Evolutionary conservation across 1,284 basidiomycete species (phyloP).

Genomic region (Heterobasidion occidentale): DNA sequence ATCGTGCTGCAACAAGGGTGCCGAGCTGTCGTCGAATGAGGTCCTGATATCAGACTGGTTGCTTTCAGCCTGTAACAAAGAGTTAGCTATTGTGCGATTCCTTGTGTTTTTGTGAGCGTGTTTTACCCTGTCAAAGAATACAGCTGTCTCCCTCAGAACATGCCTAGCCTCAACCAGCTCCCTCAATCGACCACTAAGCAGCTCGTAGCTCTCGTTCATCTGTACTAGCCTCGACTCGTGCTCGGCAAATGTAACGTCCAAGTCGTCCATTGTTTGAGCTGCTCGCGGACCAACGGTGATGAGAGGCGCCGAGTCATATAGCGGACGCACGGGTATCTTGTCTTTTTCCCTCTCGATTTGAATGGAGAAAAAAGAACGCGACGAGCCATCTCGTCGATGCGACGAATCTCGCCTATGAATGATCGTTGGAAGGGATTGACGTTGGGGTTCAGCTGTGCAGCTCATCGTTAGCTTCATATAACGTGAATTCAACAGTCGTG

Average conservation of each 20-base stretch:
- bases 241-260: too few species aligned
- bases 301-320: constrained; percentile 28
- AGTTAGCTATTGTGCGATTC: not conserved
- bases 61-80: constrained; percentile 58
- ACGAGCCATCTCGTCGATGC: constrained; percentile 93
- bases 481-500: constrained; percentile 1
- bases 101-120: constrained; percentile 1
- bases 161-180: too few species aligned
- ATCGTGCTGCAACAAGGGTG: constrained; percentile 87
- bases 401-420: constrained; percentile 92
- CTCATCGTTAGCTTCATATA: not conserved
- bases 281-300: too few species aligned
- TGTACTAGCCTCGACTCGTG: too few species aligned
- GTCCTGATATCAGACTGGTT: constrained; percentile 75
- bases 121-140: constrained; percentile 86
- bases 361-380: constrained; percentile 75
- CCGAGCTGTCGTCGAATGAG: constrained; percentile 90
- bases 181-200: constrained; percentile 78
- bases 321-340: constrained; percentile 72
- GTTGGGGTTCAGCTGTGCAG: constrained; percentile 71
- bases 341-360: constrained; percentile 87
- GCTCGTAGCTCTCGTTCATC: constrained; percentile 94
- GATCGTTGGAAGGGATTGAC: constrained; percentile 98
- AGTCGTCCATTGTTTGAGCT: too few species aligned
- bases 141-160: constrained; percentile 92